Base-by-base conservation (phyloP, 2,329 filamentous ascomycete genomes). In the Aspergillus versicolor region DNA sequence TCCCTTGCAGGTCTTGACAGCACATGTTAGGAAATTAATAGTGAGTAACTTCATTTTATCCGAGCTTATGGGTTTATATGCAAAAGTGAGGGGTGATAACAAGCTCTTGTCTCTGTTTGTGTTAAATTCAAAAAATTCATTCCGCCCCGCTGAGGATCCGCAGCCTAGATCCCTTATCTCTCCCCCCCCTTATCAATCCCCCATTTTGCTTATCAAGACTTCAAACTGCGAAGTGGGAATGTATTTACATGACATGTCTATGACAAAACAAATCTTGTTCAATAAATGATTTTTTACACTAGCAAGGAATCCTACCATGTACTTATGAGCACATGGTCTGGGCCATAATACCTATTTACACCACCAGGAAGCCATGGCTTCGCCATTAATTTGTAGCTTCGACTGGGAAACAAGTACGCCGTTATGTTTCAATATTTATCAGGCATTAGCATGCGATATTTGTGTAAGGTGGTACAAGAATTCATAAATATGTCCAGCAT, bases 1-100 rank as follows among this genome's bases (percentile, higher is more conserved):
- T 56, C 86, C 84, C 78, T 95, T 96, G 88, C 94, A 99, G 56
- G 89, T 82, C 82, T 97, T 97, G 72, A 95, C 89, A 61, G 94
- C 93, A 81, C 94, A 99, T 68, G 91, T 94, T 63, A 97, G 81
- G 77, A 99, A 99, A 78, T 97, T 97, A 69, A 96, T 88, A 60
- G 92, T 97, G 52, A 97, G 85, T 61, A 97, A 81, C 77, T 97
- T 97, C 94, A 99, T 99, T 5, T 53, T 61, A n/a, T 3, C 37
- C 42, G 37, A 21, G 17, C n/a, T 40, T 17, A 9, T 34, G 11
- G n/a, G 24, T 22, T 8, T 19, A 19, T 34, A 19, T 19, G 5
- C 11, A 22, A 9, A 11, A 37, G 40, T 21, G 19, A n/a, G n/a
- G 17, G 3, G 4, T n/a, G 17, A 42, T 17, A 21, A 42, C 7